These are phyloP conservation scores for Eucalyptus globulus DNA, from an alignment of 345 rosid species.

Conservation along the genomic window DNA sequence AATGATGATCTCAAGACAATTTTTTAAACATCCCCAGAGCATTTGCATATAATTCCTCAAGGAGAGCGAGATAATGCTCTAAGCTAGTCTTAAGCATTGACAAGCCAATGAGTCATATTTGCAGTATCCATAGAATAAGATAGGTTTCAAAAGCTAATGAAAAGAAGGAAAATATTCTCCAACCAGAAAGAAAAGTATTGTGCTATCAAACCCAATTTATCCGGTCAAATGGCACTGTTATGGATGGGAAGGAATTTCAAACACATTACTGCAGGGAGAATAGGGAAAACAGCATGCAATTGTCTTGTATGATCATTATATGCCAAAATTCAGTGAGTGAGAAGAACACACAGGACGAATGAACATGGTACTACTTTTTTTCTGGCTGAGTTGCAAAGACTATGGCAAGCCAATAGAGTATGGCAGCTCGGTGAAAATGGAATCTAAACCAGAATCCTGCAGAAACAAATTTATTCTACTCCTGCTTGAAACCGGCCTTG, in stretches of 20 bases:
- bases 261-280: not conserved
- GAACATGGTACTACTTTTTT: not conserved
- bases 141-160: not conserved
- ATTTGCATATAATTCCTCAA: not conserved
- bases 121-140: not conserved
- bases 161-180: not conserved
- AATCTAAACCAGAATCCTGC: not conserved
- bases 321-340: not conserved
- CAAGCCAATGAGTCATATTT: not conserved
- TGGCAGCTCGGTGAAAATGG: not conserved
- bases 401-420: not conserved
- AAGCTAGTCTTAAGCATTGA: not conserved
- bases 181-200: not conserved
- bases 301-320: not conserved
- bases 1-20: not conserved
- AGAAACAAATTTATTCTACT: not conserved
- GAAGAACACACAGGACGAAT: not conserved
- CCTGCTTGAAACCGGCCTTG: not conserved
- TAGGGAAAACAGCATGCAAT: not conserved
- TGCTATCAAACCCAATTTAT: not conserved
- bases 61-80: not conserved
- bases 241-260: not conserved
- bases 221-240: not conserved
- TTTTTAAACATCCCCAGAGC: not conserved
- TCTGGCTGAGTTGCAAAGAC: not conserved